Base-by-base conservation (phyloP, 768 basidiomycete species). In the Trametes villosa region DNA sequence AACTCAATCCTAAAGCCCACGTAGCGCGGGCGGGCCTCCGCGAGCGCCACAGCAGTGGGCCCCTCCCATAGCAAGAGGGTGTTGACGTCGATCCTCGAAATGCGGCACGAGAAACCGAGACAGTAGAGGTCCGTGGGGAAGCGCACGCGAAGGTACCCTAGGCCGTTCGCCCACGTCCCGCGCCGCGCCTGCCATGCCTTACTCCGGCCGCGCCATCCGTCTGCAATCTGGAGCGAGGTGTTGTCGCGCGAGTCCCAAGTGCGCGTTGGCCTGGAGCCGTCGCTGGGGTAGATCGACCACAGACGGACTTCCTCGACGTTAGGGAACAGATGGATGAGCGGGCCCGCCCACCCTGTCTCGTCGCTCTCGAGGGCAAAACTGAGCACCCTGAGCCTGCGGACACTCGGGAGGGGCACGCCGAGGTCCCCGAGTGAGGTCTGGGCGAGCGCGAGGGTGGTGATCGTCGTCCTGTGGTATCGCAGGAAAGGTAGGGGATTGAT, bases 241-340 rank as follows among this genome's bases (percentile, higher is more conserved):
- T 20, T 9, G 20, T 31, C 13, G 38, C 11, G 36, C 8, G 26
- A 4, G 20, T 38, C 36, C 13, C 4, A 4, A 18, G 13, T 38
- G 13, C 15, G 36, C 36, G 36, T 38, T 11, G 36, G 15, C 24
- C 18, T 11, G 8, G 2, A 9, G 4, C 24, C 17, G 18, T 33
- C n/a, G 27, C 13, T 13, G 22, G 15, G 18, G 51, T 41, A 27
- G 17, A 24, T 15, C 41, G 36, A 1, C 17, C 36, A 15, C 3
- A 53, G 18, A 12, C 42, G 11, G 15, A 53, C 15, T 26, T 27
- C 26, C 27, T 53, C 36, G 26, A 30, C 38, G 17, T 53, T 26
- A 1, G 51, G 51, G 26, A 53, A 53, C 17, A 53, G 26, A 41
- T 53, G 51, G 15, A 53, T 27, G 6, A 53, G 51, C 9, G 51